Conservation (phyloP, 2,329 filamentous ascomycete species). For the Hypoxylon rubiginosum region DNA sequence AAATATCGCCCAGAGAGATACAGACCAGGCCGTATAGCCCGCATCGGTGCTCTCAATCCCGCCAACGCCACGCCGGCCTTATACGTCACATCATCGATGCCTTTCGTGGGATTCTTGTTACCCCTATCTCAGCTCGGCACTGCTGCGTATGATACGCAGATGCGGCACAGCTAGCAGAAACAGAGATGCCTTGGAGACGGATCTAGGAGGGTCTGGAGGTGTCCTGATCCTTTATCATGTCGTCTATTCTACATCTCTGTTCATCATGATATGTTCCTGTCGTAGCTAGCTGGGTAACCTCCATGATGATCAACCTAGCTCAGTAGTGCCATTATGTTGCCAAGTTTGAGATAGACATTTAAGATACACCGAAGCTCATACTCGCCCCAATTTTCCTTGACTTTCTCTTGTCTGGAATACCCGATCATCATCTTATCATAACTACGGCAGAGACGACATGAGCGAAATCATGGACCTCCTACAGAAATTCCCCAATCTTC, state of each 20-base stretch:
- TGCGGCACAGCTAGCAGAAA: not conserved
- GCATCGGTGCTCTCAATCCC: not conserved
- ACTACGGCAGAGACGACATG: not conserved
- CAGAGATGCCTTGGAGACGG: not conserved
- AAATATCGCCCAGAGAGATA: too few species aligned
- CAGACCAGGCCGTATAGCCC: not conserved
- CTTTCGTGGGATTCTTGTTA: not conserved
- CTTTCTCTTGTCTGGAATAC: too few species aligned
- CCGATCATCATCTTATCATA: not conserved
- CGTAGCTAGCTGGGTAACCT: not conserved
- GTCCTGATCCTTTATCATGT: not conserved
- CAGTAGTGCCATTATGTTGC: not conserved
- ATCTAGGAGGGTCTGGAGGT: not conserved
- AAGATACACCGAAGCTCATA: not conserved
- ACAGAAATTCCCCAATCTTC: not conserved
- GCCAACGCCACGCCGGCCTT: not conserved
- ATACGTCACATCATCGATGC: not conserved
- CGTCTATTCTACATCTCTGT: not conserved
- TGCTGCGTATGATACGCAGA: not conserved
- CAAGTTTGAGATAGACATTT: not conserved
- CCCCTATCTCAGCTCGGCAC: not conserved
- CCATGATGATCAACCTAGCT: not conserved
- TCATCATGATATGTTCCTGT: not conserved
- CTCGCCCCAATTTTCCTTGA: not conserved
- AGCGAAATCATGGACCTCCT: not conserved